Base-by-base conservation (phyloP, 441 rosid genomes). In the Codiaeum variegatum region DNA sequence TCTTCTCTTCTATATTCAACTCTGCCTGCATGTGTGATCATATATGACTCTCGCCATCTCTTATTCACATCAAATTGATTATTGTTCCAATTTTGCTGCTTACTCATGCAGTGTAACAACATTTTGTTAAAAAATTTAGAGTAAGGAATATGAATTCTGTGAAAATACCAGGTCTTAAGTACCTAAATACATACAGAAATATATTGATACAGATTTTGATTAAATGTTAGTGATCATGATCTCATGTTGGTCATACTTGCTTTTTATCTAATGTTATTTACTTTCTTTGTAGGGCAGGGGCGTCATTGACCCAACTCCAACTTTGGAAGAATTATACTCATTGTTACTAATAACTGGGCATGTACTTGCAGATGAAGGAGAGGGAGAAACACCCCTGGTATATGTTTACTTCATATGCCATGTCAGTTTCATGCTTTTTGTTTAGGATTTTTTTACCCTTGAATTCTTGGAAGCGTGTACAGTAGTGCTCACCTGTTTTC, bases 351-450 rank as follows among this genome's bases (percentile, higher is more conserved):
- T 95, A 82, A 85, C 83, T 42, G 99, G 99, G 77, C 98, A 95
- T 82, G 90, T 95, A 68, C 91, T 95, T 83, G 98, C 96, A 60
- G 99, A 95, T 84, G 99, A 95, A 86, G 95, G 98, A 74, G 97
- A 95, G 73, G 98, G 99, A 73, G 99, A 95, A 85, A 95, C 98
- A 13, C 98, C 99, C 70, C 71, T 95, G 98, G 99, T 95, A 77
- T 52, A 44, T 76, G 23, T 52, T 67, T 73, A 31, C 56, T 67
- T 74, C 71, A 65, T 60, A 44, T 66, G 66, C 68, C n/a, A 51
- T 18, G 23, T n/a, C 56, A 28, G 42, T 65, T 18, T 75, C 18
- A 23, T 62, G 42, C 18, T 46, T 59, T 15, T 40, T 58, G 13
- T 23, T 9, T 42, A 34, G 1, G 36, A 21, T 54, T 46, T 42